Evolutionary conservation across 345 rosid genomes (phyloP).

Genomic region (Hibiscus tridactylites): DNA sequence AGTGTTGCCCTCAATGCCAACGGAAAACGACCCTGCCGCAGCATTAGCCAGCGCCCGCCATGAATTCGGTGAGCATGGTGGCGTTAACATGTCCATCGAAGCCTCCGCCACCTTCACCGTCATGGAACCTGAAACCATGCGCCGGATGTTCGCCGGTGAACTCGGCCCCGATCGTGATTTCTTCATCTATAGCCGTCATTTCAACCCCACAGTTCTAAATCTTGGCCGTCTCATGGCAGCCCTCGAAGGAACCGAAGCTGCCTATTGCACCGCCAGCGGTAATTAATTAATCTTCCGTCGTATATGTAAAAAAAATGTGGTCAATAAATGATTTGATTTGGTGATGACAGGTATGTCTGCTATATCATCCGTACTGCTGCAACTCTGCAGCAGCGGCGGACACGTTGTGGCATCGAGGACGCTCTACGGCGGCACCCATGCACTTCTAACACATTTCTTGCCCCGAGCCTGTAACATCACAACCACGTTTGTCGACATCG

Average conservation of each 20-base stretch:
- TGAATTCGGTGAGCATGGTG: constrained; percentile 96
- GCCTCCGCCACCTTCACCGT: constrained; percentile 98
- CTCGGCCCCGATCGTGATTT: constrained; percentile 92
- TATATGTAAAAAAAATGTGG: neutral
- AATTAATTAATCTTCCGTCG: neutral
- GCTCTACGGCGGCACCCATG: constrained; percentile 93
- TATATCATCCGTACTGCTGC: constrained; percentile 78
- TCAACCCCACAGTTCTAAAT: constrained; percentile 88
- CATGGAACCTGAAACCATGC: constrained; percentile 95
- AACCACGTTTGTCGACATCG: constrained; percentile 73
- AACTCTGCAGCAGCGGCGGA: constrained; percentile 90
- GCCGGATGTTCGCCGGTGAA: constrained; percentile 83
- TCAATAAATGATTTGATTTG: neutral
- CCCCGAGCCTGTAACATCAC: constrained; percentile 78
- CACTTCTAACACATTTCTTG: constrained; percentile 72
- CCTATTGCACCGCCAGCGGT: constrained; percentile 98
- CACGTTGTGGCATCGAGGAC: constrained; percentile 81
- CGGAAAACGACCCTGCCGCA: constrained; percentile 59
- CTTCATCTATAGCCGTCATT: constrained; percentile 95
- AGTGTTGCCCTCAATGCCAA: constrained; percentile 18
- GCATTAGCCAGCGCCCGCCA: constrained; percentile 72
- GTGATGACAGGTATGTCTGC: constrained; percentile 76
- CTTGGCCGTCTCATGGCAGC: constrained; percentile 98
- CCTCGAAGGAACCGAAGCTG: constrained; percentile 95
- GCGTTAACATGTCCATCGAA: constrained; percentile 96